These are phyloP conservation scores for Microcyclospora tardicrescens DNA, from an alignment of 2,329 filamentous ascomycete genomes.

Conservation along the genomic window DNA sequence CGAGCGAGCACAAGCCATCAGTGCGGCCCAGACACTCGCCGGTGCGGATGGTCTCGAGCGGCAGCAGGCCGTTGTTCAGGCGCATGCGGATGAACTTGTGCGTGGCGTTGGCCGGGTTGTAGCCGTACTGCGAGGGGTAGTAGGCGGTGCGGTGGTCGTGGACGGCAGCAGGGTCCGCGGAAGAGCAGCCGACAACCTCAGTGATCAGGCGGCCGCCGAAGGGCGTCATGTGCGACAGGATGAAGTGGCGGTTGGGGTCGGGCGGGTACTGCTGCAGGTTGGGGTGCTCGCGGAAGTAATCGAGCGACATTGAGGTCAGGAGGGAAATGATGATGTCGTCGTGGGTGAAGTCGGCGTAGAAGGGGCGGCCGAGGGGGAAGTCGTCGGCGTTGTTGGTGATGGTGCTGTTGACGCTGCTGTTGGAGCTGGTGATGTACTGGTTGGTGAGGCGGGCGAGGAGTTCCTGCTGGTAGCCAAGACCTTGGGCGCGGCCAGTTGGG, in stretches of 20 bases:
- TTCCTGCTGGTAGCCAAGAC: conserved; percentile 41
- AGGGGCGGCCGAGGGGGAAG: conserved; percentile 36
- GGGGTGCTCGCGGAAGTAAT: conserved; percentile 40
- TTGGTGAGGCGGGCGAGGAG: conserved; percentile 36
- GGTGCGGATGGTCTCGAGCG: conserved; percentile 35
- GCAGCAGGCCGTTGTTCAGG: conserved; percentile 38
- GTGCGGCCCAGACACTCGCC: conserved; percentile 30
- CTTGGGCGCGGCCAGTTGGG: conserved; percentile 40
- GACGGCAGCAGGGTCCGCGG: conserved; percentile 27
- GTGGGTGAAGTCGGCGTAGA: conserved; percentile 43
- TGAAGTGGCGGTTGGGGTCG: conserved; percentile 34
- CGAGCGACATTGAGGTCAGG: conserved; percentile 40
- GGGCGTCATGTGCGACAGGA: conserved; percentile 39
- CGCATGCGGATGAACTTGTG: conserved; percentile 39
- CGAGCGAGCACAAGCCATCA: conserved; percentile 35
- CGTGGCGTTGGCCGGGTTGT: conserved; percentile 26
- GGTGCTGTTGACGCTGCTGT: conserved; percentile 40
- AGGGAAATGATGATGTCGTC: conserved; percentile 40
- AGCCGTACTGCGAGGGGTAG: conserved; percentile 33
- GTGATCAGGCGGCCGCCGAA: conserved; percentile 44
- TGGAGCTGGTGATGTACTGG: conserved; percentile 34
- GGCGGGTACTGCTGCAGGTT: conserved; percentile 31
- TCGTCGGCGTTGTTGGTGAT: conserved; percentile 32
- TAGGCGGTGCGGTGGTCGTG: conserved; percentile 30
- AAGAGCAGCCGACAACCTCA: conserved; percentile 41